phyloP scores from a whole-genome alignment of 1,284 basidiomycete species.

The Cystobasidium slooffiae region DNA sequence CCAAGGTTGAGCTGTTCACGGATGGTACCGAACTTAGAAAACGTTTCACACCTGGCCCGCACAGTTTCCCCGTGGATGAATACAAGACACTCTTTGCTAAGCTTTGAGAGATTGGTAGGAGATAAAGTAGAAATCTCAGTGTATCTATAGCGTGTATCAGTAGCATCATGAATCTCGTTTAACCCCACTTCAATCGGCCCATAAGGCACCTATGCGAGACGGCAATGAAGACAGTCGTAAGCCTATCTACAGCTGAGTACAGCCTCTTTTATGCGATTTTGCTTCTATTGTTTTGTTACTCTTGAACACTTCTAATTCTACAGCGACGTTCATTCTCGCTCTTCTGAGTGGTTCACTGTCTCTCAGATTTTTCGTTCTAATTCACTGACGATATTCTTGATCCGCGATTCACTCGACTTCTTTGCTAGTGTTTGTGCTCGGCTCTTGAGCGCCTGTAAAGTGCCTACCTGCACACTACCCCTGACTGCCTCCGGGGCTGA shows the following conservation, averaged over 20 bases:
- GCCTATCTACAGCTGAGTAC: too few species aligned
- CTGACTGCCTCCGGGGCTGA: conserved; percentile 5
- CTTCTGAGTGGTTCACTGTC: neutral
- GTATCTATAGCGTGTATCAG: conserved; percentile 2
- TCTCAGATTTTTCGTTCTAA: neutral
- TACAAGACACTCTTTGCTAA: conserved; percentile 15
- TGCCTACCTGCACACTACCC: conserved; percentile 21
- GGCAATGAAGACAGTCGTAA: too few species aligned
- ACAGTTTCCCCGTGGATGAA: conserved; percentile 23
- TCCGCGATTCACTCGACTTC: conserved; percentile 1
- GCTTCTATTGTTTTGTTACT: too few species aligned
- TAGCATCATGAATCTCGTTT: neutral
- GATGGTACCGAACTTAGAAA: conserved; percentile 7
- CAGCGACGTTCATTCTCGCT: too few species aligned
- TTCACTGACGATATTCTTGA: conserved; percentile 26
- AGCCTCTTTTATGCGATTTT: too few species aligned
- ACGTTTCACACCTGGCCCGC: conserved; percentile 16
- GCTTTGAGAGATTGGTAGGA: neutral
- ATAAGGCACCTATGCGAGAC: too few species aligned
- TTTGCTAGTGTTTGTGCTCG: conserved; percentile 34
- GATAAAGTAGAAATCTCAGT: neutral
- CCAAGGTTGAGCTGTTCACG: conserved; percentile 7
- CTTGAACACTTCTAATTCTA: too few species aligned
- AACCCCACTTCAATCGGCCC: too few species aligned
- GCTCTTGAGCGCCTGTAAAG: conserved; percentile 28